Evolutionary conservation across 1,284 basidiomycete genomes (phyloP).

Genomic region (Rugiboletus extremiorientalis): DNA sequence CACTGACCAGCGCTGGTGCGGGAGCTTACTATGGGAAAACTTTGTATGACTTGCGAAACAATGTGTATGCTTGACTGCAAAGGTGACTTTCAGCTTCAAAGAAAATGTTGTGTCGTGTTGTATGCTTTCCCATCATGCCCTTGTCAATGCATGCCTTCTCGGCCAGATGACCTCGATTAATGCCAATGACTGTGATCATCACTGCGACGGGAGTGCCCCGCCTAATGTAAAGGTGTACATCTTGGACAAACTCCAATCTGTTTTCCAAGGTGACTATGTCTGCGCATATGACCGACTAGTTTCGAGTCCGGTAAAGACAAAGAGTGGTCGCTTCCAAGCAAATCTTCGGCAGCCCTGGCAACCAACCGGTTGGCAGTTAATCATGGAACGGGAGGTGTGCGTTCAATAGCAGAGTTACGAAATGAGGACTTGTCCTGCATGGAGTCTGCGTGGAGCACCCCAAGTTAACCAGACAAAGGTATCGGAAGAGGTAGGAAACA

Average conservation of each 20-base stretch:
- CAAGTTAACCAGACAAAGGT: not conserved
- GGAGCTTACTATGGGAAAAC: slow-evolving; percentile 74
- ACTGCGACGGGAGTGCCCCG: not conserved
- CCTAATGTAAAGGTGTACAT: slow-evolving; percentile 16
- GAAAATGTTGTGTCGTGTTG: not conserved
- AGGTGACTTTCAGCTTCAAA: not conserved
- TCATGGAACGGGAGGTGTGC: slow-evolving; percentile 41
- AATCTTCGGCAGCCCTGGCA: not conserved
- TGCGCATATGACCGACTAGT: slow-evolving; percentile 3
- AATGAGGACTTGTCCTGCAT: slow-evolving; percentile 84
- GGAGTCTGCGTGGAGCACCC: slow-evolving; percentile 51
- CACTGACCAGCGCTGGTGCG: slow-evolving; percentile 59
- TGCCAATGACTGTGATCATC: not conserved
- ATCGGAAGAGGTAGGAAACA: not conserved
- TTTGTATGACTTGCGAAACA: slow-evolving; percentile 48
- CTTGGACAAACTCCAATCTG: slow-evolving; percentile 2
- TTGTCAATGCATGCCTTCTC: slow-evolving; percentile 1
- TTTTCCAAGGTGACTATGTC: not conserved
- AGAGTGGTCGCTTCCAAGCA: not conserved
- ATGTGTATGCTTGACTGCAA: slow-evolving; percentile 18
- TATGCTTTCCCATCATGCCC: slow-evolving; percentile 13
- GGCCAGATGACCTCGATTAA: not conserved
- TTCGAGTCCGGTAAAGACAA: slow-evolving; percentile 3
- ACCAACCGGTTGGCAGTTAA: not conserved
- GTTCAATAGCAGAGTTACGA: slow-evolving; percentile 63